Base-by-base conservation (phyloP, 2,329 filamentous ascomycete genomes). In the Beauveria sp. region DNA sequence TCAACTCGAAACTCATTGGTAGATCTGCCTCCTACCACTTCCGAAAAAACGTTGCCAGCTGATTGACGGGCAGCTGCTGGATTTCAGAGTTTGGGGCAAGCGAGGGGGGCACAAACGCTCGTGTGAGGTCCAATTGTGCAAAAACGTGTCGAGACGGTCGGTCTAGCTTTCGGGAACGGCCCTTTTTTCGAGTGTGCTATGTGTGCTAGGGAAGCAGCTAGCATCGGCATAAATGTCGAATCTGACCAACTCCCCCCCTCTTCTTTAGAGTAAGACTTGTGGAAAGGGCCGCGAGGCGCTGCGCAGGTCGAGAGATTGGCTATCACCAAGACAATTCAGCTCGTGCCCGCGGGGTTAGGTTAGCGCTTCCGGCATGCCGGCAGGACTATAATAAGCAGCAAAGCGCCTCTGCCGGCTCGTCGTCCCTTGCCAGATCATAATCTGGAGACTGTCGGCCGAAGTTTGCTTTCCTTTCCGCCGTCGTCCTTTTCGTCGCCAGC, bases 101-200 rank as follows among this genome's bases (percentile, higher is more conserved):
- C 57, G 57, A 50, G 44, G 57, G 30, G 30, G 30, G 3, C 30
- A 30, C 48, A 43, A 20, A 14, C 24, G 30, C 43, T 34, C 8
- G 41, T 24, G 12, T 24, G 30, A 47, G 28, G n/a, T 40, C 58
- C 58, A 60, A 60, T 60, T 55, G 30, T 28, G 58, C 43, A 10
- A 48, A 30, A 60, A 60, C 58, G 58, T 60, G 58, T 50, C 28
- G 20, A 34, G 18, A 8, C 28, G 30, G 24, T 59, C 56, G 56
- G 56, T 59, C 56, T 59, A 52, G 56, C 20, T 44, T 55, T 55
- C 26, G 50, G 58, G 20, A 47, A 43, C 50, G n/a, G 50, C 37
- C 24, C 34, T 18, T 46, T 43, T 34, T 43, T 30, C 28, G 46
- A 55, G 20, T 24, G 52, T 26, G 14, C 3, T 55, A 5, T 54